Conservation (phyloP, 257 asterid species). For the Anisodus acutangulus region DNA sequence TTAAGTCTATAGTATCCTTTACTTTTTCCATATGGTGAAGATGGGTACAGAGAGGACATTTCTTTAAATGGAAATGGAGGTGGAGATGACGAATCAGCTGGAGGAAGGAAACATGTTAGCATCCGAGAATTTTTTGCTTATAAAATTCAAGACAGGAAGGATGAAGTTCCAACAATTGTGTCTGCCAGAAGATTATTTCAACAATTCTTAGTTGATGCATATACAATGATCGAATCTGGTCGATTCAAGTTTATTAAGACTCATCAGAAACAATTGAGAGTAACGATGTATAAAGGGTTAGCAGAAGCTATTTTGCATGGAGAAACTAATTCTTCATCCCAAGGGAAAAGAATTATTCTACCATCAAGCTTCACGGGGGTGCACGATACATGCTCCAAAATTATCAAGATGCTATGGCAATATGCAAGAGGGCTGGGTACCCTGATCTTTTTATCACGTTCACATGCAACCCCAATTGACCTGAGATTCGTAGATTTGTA, state of each 20-base stretch:
- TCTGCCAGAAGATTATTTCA: background rate
- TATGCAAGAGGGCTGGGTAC: too few relatives aligned
- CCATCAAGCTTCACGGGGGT: too few relatives aligned
- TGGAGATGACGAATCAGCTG: background rate
- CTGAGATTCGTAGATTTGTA: background rate
- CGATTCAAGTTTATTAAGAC: background rate
- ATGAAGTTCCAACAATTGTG: background rate
- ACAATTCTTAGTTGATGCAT: background rate
- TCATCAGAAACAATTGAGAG: background rate
- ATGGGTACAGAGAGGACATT: background rate
- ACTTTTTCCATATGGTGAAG: background rate
- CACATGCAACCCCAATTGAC: conserved; percentile 28
- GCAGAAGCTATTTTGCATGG: too few relatives aligned
- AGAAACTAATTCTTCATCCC: too few relatives aligned
- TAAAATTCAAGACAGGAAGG: background rate
- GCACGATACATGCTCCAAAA: too few relatives aligned
- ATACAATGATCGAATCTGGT: background rate
- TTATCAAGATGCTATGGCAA: too few relatives aligned
- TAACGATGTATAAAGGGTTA: background rate
- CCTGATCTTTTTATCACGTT: too few relatives aligned
- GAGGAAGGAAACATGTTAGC: background rate
- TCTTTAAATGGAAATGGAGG: too few relatives aligned
- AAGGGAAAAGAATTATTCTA: too few relatives aligned
- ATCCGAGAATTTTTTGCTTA: background rate
- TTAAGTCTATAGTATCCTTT: background rate